Percentiles rank a stretch among this genome's conserved stretches.
Evolutionary conservation across 2,329 filamentous ascomycete genomes (phyloP).

Genomic region (Ilyonectria mors-panacis): DNA sequence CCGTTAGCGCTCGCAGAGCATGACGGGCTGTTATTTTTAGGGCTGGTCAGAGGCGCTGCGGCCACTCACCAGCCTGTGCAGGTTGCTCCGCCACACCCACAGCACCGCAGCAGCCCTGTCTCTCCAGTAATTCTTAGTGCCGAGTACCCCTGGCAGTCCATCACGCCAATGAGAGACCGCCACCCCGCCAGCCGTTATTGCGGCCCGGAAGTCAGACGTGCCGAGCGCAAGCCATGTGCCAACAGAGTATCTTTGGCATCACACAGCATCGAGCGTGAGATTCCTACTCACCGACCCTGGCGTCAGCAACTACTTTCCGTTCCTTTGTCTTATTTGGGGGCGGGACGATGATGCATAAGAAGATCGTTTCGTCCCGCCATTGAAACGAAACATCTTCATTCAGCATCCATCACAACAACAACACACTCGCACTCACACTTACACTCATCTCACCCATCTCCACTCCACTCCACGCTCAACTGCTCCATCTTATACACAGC

Average conservation of each 20-base stretch:
- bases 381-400: constrained; percentile 2
- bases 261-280: neutral
- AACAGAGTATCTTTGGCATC: constrained; percentile 3
- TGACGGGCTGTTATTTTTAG: neutral
- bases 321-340: neutral
- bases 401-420: neutral
- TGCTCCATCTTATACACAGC: neutral
- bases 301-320: neutral
- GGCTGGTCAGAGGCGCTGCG: neutral
- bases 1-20: neutral
- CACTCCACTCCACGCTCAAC: neutral
- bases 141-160: neutral
- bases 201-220: constrained; percentile 10
- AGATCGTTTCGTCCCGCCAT: neutral
- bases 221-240: constrained; percentile 1
- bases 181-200: neutral
- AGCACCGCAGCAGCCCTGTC: neutral
- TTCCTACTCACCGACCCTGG: constrained; percentile 1
- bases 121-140: neutral
- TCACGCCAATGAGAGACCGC: neutral
- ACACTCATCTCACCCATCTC: neutral
- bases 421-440: neutral
- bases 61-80: neutral
- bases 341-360: constrained; percentile 1
- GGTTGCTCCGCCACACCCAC: neutral